Evolutionary conservation across 192 early-diverging fungal species (phyloP).

Genomic region (Phlyctochytrium arcticum): DNA sequence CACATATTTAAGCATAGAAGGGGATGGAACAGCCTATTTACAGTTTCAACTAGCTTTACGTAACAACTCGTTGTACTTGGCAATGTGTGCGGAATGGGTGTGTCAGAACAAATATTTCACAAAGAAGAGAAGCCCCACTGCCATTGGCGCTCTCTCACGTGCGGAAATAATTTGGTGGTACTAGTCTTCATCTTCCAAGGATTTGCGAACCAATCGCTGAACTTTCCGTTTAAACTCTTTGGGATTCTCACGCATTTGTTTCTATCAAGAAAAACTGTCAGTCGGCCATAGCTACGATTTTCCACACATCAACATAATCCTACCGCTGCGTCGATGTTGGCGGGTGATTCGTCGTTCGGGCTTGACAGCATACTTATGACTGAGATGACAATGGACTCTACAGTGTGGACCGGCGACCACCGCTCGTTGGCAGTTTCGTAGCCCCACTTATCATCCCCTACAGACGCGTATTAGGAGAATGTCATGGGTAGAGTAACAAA

Average conservation of each 20-base stretch:
- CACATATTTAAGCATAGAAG: too few species aligned
- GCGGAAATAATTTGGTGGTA: too few species aligned
- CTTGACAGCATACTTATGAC: conserved; percentile 88
- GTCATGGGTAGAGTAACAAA: neutral
- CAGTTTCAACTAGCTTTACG: too few species aligned
- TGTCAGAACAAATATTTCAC: too few species aligned
- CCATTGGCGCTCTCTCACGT: too few species aligned
- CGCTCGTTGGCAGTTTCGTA: conserved; percentile 88
- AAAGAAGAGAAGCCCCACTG: too few species aligned
- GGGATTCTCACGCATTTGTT: conserved; percentile 68
- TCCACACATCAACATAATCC: conserved; percentile 23
- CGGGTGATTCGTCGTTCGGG: conserved; percentile 94
- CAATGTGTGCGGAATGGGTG: too few species aligned
- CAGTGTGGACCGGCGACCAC: conserved; percentile 94
- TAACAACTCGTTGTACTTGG: too few species aligned
- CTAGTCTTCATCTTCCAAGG: conserved; percentile 36
- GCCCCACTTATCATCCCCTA: conserved; percentile 83
- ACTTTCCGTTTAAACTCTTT: conserved; percentile 71
- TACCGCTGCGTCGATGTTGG: conserved; percentile 93
- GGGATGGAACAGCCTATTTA: too few species aligned
- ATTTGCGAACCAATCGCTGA: conserved; percentile 52
- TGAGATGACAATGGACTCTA: conserved; percentile 86
- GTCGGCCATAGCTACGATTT: neutral
- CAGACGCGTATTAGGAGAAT: neutral
- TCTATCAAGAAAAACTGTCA: conserved; percentile 39